Evolutionary conservation across 2,329 filamentous ascomycete species (phyloP).

Genomic region (Septoria petroselini): DNA sequence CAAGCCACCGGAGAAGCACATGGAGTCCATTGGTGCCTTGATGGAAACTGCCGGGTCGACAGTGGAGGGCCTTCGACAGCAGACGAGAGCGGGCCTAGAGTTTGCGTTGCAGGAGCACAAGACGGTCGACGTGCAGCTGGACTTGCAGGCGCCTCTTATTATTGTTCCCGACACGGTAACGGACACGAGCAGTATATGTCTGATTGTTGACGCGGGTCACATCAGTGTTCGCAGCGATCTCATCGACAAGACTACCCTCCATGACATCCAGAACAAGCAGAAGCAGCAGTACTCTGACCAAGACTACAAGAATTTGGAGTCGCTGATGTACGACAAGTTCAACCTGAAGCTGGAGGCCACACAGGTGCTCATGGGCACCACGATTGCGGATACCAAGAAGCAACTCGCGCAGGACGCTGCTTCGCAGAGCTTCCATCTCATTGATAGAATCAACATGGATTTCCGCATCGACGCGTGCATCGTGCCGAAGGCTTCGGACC

Average conservation of each 20-base stretch:
- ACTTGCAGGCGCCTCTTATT: slow-evolving; percentile 91
- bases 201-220: slow-evolving; percentile 95
- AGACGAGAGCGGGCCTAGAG: slow-evolving; percentile 91
- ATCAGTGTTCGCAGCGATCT: slow-evolving; percentile 91
- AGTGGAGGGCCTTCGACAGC: slow-evolving; percentile 89
- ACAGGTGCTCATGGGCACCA: slow-evolving; percentile 90
- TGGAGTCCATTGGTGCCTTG: slow-evolving; percentile 95
- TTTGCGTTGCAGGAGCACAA: slow-evolving; percentile 97
- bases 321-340: slow-evolving; percentile 97
- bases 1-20: slow-evolving; percentile 90
- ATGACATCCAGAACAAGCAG: slow-evolving; percentile 87
- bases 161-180: slow-evolving; percentile 94
- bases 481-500: slow-evolving; percentile 87
- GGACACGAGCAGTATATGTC: slow-evolving; percentile 72
- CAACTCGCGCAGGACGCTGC: slow-evolving; percentile 69
- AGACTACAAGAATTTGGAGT: slow-evolving; percentile 83
- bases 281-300: slow-evolving; percentile 81
- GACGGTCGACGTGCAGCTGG: slow-evolving; percentile 92
- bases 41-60: slow-evolving; percentile 96
- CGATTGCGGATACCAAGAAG: slow-evolving; percentile 82
- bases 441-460: slow-evolving; percentile 96
- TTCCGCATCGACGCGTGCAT: slow-evolving; percentile 97
- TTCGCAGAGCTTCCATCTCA: slow-evolving; percentile 72
- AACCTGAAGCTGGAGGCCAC: slow-evolving; percentile 89
- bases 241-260: slow-evolving; percentile 85